Conservation (phyloP, 371 early-diverging fungal species). For the Encephalitozoon hellem region DNA sequence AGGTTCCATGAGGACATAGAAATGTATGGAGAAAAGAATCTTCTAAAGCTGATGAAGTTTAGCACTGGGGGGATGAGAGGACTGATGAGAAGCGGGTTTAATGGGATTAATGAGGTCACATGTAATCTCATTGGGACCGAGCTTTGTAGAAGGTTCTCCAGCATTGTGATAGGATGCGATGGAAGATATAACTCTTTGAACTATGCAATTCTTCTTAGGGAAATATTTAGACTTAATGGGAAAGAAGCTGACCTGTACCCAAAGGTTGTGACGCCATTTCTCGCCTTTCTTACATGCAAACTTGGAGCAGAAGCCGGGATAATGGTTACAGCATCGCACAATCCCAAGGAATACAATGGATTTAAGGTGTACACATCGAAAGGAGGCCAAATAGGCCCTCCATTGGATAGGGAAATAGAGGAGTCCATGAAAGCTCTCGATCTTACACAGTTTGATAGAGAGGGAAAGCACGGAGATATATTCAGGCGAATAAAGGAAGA, state of each 20-base stretch:
- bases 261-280: not conserved
- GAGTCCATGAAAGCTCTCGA: not conserved
- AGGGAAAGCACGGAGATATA: not conserved
- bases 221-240: not conserved
- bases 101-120: conserved; percentile 35
- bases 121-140: conserved; percentile 28
- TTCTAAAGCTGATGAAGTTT: conserved; percentile 7
- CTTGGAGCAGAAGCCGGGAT: conserved; percentile 64
- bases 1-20: not conserved
- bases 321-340: conserved; percentile 98
- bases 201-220: not conserved
- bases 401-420: conserved; percentile 69
- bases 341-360: conserved; percentile 90
- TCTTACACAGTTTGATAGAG: not conserved
- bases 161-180: conserved; percentile 15
- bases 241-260: not conserved
- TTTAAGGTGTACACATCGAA: conserved; percentile 92
- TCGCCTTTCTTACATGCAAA: not conserved
- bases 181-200: not conserved
- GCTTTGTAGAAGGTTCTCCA: not conserved
- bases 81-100: conserved; percentile 30
- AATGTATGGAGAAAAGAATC: not conserved
- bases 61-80: conserved; percentile 37
- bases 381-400: conserved; percentile 88
- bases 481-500: not conserved